These are phyloP conservation scores for Podospora anserina DNA, from an alignment of 495 filamentous ascomycete genomes.

Conservation along the genomic window DNA sequence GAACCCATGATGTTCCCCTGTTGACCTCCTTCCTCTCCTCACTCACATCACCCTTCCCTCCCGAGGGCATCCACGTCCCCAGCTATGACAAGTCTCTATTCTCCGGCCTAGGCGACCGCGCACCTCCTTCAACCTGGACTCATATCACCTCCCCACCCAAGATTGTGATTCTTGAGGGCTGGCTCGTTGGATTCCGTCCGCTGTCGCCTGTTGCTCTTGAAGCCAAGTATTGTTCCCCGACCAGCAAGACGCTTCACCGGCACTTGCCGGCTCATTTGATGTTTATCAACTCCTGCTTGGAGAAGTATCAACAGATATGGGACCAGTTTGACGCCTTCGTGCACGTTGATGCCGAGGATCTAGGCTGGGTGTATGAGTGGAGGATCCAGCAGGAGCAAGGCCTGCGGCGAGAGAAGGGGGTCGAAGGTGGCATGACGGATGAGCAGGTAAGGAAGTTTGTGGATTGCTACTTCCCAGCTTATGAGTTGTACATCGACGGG, in stretches of 20 bases:
- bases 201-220: conserved; percentile 55
- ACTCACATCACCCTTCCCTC: conserved; percentile 55
- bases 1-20: conserved; percentile 78
- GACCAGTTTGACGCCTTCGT: conserved; percentile 76
- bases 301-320: conserved; percentile 68
- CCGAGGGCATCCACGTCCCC: conserved; percentile 59
- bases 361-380: conserved; percentile 82
- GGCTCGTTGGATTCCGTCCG: conserved; percentile 82
- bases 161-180: conserved; percentile 84
- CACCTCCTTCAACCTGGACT: conserved; percentile 49
- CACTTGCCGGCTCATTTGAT: conserved; percentile 65
- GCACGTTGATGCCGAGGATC: conserved; percentile 81
- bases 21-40: conserved; percentile 59
- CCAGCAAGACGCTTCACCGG: conserved; percentile 44
- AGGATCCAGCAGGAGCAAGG: conserved; percentile 74
- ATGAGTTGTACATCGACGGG: conserved; percentile 69
- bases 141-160: conserved; percentile 42
- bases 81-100: conserved; percentile 81
- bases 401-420: conserved; percentile 53
- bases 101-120: conserved; percentile 74
- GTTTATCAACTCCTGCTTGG: conserved; percentile 69
- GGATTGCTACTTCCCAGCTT: conserved; percentile 58
- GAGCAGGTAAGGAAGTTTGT: conserved; percentile 53
- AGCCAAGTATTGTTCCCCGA: conserved; percentile 51
- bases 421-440: conserved; percentile 66